These are phyloP conservation scores for Pouteria glomerata DNA, from an alignment of 148 eudicot species.

Conservation along the genomic window DNA sequence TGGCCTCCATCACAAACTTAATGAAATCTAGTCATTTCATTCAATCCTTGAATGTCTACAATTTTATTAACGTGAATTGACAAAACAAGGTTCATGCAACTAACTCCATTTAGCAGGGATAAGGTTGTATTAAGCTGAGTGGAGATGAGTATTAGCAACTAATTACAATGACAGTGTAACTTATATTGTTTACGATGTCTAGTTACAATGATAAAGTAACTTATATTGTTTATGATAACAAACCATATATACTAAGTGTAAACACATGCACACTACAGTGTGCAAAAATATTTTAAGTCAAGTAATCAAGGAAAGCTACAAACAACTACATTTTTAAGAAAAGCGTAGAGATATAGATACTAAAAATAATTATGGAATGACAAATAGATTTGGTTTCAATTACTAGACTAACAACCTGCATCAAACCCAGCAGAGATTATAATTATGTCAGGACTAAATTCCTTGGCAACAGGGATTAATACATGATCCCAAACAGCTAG, in stretches of 20 bases:
- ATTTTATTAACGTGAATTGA: no score
- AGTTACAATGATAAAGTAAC: no score
- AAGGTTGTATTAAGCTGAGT: background rate
- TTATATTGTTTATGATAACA: background rate
- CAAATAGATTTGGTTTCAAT: background rate
- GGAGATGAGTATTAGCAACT: background rate
- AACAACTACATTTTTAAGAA: background rate
- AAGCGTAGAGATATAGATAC: background rate
- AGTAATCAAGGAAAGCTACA: background rate
- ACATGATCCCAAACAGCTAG: constrained; percentile 93
- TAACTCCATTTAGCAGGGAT: background rate
- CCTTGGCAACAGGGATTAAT: constrained; percentile 86
- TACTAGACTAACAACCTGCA: constrained; percentile 79
- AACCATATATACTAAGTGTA: background rate
- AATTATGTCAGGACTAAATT: constrained; percentile 81
- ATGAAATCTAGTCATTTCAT: no score
- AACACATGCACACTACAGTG: background rate
- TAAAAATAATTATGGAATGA: background rate
- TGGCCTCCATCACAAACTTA: no score
- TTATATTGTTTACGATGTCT: no score
- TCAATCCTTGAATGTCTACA: no score
- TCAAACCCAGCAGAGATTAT: constrained; percentile 97
- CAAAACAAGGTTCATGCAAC: background rate
- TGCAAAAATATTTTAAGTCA: background rate
- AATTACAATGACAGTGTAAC: background rate